Evolutionary conservation across 257 asterid species (phyloP).

Genomic region (Petunia axillaris): DNA sequence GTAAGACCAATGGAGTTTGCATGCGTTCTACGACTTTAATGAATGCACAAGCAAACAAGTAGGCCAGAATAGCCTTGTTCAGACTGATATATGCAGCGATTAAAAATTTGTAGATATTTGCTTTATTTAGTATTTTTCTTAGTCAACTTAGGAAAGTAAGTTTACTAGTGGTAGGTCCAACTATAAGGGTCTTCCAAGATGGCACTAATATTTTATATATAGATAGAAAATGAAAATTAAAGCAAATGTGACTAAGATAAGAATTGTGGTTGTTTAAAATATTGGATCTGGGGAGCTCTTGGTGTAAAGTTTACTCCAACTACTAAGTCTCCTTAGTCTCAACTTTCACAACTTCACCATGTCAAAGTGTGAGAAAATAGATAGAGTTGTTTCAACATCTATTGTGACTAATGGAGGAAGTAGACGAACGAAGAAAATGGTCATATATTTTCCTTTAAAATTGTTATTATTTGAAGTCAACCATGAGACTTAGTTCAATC

Average conservation of each 20-base stretch:
- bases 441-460: not conserved
- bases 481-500: not conserved
- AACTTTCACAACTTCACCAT: not conserved
- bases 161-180: not conserved
- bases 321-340: no score
- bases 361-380: not conserved
- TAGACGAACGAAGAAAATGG: not conserved
- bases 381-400: not conserved
- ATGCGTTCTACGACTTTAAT: slow-evolving; percentile 12
- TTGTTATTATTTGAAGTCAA: not conserved
- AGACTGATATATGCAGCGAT: not conserved
- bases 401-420: not conserved
- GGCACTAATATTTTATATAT: not conserved
- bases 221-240: no score
- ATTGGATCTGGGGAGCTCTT: not conserved
- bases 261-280: not conserved
- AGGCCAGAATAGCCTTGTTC: not conserved
- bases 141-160: slow-evolving; percentile 10
- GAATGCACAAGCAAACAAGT: not conserved
- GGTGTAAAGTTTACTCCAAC: not conserved
- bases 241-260: not conserved
- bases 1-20: not conserved
- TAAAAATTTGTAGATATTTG: not conserved
- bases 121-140: not conserved
- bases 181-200: not conserved